Base-by-base conservation (phyloP, 371 early-diverging fungal species). In the Apophysomyces variabilis region DNA sequence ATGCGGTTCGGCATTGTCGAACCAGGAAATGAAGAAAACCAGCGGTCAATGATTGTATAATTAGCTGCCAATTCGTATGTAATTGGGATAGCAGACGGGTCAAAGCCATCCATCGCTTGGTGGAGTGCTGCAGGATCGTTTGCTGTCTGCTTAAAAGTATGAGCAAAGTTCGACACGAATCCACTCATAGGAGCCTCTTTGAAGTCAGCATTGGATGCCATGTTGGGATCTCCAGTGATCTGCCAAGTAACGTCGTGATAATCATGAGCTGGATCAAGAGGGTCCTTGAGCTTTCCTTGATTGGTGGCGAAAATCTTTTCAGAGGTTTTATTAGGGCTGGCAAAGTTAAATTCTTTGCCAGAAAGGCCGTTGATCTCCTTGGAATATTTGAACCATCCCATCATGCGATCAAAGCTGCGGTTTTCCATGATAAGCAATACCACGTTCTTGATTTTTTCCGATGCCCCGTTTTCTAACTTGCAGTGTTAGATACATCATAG, bases 391-490 rank as follows among this genome's bases (percentile, higher is more conserved):
- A 75, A 64, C 64, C 64, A 72, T 2, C 80, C 80, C 64, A 73
- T 61, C 61, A 76, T 70, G 16, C 70, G 69, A 60, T 76, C 76
- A 57, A 75, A 79, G 45, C 72, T 65, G 32, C 77, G 72, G 59
- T 79, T 79, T 61, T 79, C 80, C 69, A 79, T 64, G 44, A 77
- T 65, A 14, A 77, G 56, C 39, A 77, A 39, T 0, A 77, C 77
- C 7, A 77, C 73, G 61, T 77, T 73, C 67, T 73, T 70, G 54
- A 77, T 77, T 38, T 73, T 73, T 16, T 54, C 67, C 58, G 72
- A 71, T 18, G 61, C 64, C 16, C 72, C 72, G 60, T 71, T 71
- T 39, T 63, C 64, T 63, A 18, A n/a, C 47, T 18, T 8, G 35
- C 16, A 63, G 14, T 11, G 7, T 18, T 21, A 62, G 50, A 8